These are phyloP conservation scores for Pouteria glomerata DNA, from an alignment of 148 eudicot species.

Conservation along the genomic window DNA sequence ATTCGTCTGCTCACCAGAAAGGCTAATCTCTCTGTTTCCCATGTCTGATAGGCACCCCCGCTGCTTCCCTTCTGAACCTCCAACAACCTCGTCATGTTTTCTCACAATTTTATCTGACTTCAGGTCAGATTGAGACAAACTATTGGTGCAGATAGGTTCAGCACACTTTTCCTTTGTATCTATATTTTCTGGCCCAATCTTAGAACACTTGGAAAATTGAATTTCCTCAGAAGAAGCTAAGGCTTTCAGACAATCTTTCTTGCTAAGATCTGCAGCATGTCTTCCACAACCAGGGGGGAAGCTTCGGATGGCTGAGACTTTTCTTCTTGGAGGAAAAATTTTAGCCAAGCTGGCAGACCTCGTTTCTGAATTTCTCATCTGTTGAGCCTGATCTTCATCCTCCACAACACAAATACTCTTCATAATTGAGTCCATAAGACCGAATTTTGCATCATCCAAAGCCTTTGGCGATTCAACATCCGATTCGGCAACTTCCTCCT, in stretches of 20 bases:
- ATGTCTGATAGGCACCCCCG: neutral
- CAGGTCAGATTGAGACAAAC: too few relatives aligned
- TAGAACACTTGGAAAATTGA: too few relatives aligned
- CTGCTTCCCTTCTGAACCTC: neutral
- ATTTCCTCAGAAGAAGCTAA: neutral
- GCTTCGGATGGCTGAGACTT: constrained; percentile 4
- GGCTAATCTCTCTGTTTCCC: neutral
- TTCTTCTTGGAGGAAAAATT: neutral
- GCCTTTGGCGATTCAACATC: neutral
- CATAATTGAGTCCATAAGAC: too few relatives aligned
- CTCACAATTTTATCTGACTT: too few relatives aligned
- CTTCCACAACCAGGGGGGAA: constrained; percentile 13
- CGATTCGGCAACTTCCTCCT: too few relatives aligned
- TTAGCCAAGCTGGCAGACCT: neutral
- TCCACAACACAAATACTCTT: too few relatives aligned
- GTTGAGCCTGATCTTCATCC: too few relatives aligned
- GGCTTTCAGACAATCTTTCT: constrained; percentile 2
- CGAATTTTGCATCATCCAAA: too few relatives aligned
- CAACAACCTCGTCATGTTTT: too few relatives aligned
- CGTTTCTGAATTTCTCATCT: neutral
- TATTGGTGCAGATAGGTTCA: too few relatives aligned
- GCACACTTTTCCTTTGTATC: too few relatives aligned
- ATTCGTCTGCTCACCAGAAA: neutral
- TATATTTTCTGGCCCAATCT: too few relatives aligned
- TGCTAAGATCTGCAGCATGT: neutral